Evolutionary conservation across 1,139 yeast genomes (phyloP), one percentile per base, ranked within the genome.

Genomic region (Pichia sp.): DNA sequence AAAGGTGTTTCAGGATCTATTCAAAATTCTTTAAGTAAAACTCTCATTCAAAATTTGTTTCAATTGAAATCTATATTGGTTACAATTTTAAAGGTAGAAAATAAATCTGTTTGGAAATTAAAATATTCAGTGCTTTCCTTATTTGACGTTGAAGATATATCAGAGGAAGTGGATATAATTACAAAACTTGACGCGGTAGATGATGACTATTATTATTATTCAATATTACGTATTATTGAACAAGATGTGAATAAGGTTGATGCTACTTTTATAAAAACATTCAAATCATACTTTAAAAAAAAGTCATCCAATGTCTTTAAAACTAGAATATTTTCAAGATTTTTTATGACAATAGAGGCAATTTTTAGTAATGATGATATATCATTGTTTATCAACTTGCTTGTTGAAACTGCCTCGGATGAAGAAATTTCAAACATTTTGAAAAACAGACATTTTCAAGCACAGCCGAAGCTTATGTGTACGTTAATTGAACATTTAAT

Each of bases 321-420:
- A 4, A 41, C 51, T 2, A 51, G 59, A 4, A 48, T 72, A 0
- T 67, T 79, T 44, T 53, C 57, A 12, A 74, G 87, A 57, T 82
- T 87, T 87, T 55, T 71, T 29, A 70, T 80, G 0, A 46, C 80
- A 0, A 51, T 81, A 4, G 71, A 78, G 42, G 41, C 3, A 53
- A 60, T 42, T 68, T 73, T 53, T 41, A 61, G 3, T 49, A 56
- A 32, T 55, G 56, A 28, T 41, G 55, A 42, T 35, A 56, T 46
- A 23, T 37, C 7, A 25, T 31, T 6, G 36, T 61, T 49, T 40
- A 65, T 48, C 32, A 40, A 8, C 4, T 42, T 3, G 4, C 37
- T 57, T 7, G 37, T 56, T 4, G 7, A 36, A 5, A 42, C 32
- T 6, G n/a, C 41, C 53, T 2, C 53, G 56, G 43, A 35, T 2